Base-by-base conservation (phyloP, 441 rosid genomes). In the Populus hybrid region DNA sequence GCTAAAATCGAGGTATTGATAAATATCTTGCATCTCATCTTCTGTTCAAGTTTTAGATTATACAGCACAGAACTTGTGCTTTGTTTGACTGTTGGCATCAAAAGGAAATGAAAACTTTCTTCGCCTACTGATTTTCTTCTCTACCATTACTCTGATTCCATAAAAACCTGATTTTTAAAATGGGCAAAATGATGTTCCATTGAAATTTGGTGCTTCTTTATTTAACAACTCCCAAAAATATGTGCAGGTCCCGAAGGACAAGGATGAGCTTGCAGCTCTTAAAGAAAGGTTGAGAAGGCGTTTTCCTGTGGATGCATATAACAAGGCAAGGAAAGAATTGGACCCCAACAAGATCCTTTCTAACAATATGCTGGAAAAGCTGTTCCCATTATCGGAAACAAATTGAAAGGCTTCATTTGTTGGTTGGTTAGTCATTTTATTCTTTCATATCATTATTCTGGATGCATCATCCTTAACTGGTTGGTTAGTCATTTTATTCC, bases 271-370 rank as follows among this genome's bases (percentile, higher is more conserved):
- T 71, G 92, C 86, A 72, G 92, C 85, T 73, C 85, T 95, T n/a
- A 96, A 90, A 88, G 89, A 73, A 77, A 88, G 98, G 85, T 85
- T 92, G 75, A 87, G 90, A 83, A 85, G 76, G 80, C 93, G 92
- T 24, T 92, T 94, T 82, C 94, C 97, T 0, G 93, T 92, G 64
- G 97, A 91, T 80, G 88, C 93, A 54, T 95, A 89, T 83, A 91
- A 88, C 81, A 88, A 86, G 86, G 97, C 95, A 23, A 88, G 98
- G n/a, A 91, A 80, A 76, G 93, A 91, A 81, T 80, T 95, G 83
- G 98, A 95, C 79, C 98, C 97, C 66, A 92, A 94, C 84, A 82
- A 87, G 82, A 92, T 94, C 73, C 97, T 95, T 81, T 91, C 97
- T 34, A 92, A 94, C 81, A 90, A 85, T 83, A 82, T 86, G 81